phyloP scores from a whole-genome alignment of 441 rosid genomes.

The Croton laevigatus region DNA sequence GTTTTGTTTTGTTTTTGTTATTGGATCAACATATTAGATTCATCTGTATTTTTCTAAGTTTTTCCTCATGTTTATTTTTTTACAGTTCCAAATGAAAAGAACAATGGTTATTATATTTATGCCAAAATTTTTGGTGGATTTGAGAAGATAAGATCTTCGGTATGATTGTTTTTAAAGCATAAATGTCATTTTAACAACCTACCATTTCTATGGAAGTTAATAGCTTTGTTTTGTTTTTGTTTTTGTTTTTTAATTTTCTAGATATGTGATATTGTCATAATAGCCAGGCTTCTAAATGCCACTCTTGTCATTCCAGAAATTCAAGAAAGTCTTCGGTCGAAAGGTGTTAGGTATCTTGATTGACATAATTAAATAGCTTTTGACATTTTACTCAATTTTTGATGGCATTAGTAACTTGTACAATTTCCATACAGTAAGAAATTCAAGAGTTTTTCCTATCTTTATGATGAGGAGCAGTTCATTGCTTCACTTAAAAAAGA shows the following conservation, averaged over 20 bases:
- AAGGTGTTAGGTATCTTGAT: conserved; percentile 75
- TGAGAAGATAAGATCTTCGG: conserved; percentile 87
- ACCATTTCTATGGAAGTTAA: conserved; percentile 34
- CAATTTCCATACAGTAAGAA: conserved; percentile 50
- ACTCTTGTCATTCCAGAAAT: conserved; percentile 99
- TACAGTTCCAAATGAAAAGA: conserved; percentile 61
- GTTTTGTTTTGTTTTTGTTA: background rate
- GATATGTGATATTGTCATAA: conserved; percentile 99
- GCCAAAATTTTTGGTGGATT: conserved; percentile 96
- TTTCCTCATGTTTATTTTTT: conserved; percentile 10
- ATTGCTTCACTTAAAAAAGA: conserved; percentile 85
- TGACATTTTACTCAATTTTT: conserved; percentile 18
- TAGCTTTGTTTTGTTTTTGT: conserved; percentile 43
- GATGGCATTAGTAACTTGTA: conserved; percentile 13
- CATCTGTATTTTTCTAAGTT: conserved; percentile 13
- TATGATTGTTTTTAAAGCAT: conserved; percentile 40
- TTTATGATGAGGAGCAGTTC: conserved; percentile 93
- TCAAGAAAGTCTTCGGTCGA: conserved; percentile 84
- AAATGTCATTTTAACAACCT: conserved; percentile 12
- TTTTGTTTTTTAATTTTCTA: conserved; percentile 81
- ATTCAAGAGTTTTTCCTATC: conserved; percentile 95
- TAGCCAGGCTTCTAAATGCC: conserved; percentile 99
- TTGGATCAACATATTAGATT: conserved; percentile 12
- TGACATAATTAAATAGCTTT: conserved; percentile 13
- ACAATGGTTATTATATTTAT: conserved; percentile 74